Base-by-base conservation (phyloP, 1,139 yeast species). In the Eremothecium coryli region DNA sequence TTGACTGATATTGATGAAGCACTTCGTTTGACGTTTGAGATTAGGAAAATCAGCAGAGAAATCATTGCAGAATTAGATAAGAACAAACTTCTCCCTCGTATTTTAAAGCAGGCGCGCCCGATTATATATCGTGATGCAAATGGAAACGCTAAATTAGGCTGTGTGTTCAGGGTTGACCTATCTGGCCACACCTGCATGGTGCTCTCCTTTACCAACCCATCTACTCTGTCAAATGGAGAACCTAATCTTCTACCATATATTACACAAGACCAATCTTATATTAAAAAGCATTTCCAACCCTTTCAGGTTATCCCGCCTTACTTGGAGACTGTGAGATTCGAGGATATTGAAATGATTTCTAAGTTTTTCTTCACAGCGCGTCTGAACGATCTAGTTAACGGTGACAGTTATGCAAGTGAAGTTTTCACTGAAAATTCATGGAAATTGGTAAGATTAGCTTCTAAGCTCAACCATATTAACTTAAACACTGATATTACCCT, bases 61-160 rank as follows among this genome's bases (percentile, higher is more conserved):
- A 62, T 81, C 31, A 61, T 76, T 31, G 52, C 52, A n/a, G 73
- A 70, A 35, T 53, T 72, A 15, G 61, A 68, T 34, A 62, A 64
- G 23, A 64, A 70, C 36, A 68, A 77, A 2, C 51, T 66, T 2
- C 60, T 72, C 14, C 63, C 70, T 35, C 62, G 65, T 17, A 56
- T 71, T n/a, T 55, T 80, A 36, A 63, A 59, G 32, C 52, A 62
- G 2, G 94, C 93, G 7, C 65, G 85, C 40, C 53, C 82, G 36
- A 54, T 84, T 35, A 68, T 78, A 8, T 82, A 64, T 55, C 68
- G 75, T 41, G 76, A 75, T 47, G 56, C 54, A 3, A 49, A 56
- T 8, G 65, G 58, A 4, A 54, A 58, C 5, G 52, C 71, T 2
- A 63, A 66, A 33, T 56, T 76, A 13, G 94, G 85, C 2, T 68